Conservation (phyloP, 495 filamentous ascomycete genomes). For the Poronia punctata region DNA sequence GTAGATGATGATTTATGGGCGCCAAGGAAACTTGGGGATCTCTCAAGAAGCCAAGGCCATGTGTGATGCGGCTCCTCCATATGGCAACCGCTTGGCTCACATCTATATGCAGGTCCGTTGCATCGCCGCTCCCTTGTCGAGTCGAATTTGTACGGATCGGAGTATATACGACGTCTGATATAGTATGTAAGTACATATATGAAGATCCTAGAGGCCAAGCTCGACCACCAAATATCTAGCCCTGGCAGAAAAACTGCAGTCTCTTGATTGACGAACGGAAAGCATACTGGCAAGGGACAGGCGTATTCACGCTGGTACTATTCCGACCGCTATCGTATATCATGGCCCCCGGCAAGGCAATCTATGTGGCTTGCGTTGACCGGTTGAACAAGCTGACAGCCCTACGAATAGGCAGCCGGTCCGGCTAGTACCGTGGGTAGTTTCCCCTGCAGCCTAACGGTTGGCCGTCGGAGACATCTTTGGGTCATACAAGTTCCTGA, state of each 20-base stretch:
- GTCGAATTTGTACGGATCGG: not conserved
- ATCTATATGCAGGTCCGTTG: constrained; percentile 4
- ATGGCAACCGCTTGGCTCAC: constrained; percentile 6
- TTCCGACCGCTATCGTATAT: constrained; percentile 1
- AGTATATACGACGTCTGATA: not conserved
- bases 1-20: not conserved
- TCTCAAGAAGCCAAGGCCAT: constrained; percentile 5
- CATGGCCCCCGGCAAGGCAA: no score
- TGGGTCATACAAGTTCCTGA: no score
- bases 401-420: constrained; percentile 1
- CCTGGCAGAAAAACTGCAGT: no score
- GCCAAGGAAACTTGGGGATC: constrained; percentile 4
- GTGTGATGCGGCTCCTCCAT: constrained; percentile 1
- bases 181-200: not conserved
- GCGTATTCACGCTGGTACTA: not conserved
- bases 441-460: not conserved
- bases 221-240: no score
- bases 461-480: constrained; percentile 1
- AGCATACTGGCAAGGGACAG: no score
- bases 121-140: constrained; percentile 5
- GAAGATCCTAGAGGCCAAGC: constrained; percentile 6
- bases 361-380: not conserved
- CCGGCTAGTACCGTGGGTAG: not conserved
- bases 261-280: no score
- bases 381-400: not conserved